Base-by-base conservation (phyloP, 2,329 filamentous ascomycete genomes). In the Cryphonectria japonica region DNA sequence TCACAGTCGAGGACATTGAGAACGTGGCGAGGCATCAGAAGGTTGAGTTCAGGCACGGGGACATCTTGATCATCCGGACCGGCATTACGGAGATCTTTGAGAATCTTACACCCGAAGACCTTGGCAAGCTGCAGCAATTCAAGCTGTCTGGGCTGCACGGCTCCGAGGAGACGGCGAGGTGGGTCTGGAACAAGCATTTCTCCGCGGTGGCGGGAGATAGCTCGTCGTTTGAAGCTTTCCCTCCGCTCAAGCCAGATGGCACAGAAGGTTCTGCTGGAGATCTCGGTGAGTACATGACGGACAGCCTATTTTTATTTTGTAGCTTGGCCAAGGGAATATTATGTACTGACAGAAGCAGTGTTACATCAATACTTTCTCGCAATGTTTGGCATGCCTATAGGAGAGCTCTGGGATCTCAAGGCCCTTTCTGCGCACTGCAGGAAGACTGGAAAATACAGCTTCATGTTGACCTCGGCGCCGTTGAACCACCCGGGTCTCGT, bases 131-230 rank as follows among this genome's bases (percentile, higher is more conserved):
- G 67, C 70, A 75, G 13, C 69, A 73, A 0, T 69, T 41, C 3
- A 79, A 73, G 19, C 67, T 82, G 5, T 75, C 81, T 34, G 79
- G 86, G 9, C 75, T 85, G 60, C 81, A 88, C 54, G 85, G 84
- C 0, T 76, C 76, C 2, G 80, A 87, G 64, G 85, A 85, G 61
- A 85, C 90, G 4, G 81, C 88, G 9, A 85, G 87, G 68, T 93
- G 91, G 90, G 73, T 93, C 71, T 91, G 92, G 82, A 89, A 93
- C 76, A 87, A 85, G 74, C 89, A 90, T 67, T 93, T 93, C 74
- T 84, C 90, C 0, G 88, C 87, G 0, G 89, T 91, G 1, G 89
- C 86, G 0, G 88, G 89, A 0, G 91, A 93, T 76, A 82, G 85
- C 16, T 87, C 86, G 29, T 83, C 86, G 0, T 92, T 93, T 73